Evolutionary conservation across 257 asterid species (phyloP).

Genomic region (Ocimum tenuiflorum): DNA sequence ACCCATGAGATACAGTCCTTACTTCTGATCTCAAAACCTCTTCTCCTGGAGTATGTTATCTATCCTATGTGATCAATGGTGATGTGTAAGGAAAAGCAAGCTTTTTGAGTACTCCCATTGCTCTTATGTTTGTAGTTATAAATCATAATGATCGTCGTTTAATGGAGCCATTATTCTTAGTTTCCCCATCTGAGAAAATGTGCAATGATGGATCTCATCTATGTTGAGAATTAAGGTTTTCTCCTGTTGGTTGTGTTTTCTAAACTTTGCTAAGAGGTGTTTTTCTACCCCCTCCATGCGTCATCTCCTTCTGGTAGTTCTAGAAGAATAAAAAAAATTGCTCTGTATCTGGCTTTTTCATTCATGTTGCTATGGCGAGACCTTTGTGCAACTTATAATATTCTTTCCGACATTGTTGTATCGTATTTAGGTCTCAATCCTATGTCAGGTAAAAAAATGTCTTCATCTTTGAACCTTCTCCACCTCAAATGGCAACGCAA

Average conservation of each 20-base stretch:
- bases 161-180: too few relatives aligned
- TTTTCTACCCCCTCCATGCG: background rate
- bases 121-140: background rate
- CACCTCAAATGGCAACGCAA: too few relatives aligned
- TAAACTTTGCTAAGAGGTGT: background rate
- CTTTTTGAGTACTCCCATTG: slow-evolving; percentile 4
- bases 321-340: too few relatives aligned
- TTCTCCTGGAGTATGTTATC: slow-evolving; percentile 10
- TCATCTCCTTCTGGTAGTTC: too few relatives aligned
- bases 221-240: background rate
- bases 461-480: too few relatives aligned
- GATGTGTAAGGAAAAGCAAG: slow-evolving; percentile 18
- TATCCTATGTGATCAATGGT: slow-evolving; percentile 10
- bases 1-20: slow-evolving; percentile 62
- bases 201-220: background rate
- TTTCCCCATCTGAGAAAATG: background rate
- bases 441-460: too few relatives aligned
- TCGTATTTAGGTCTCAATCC: too few relatives aligned
- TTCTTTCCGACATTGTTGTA: background rate
- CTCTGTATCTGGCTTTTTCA: background rate
- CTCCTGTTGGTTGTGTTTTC: background rate
- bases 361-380: background rate
- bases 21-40: slow-evolving; percentile 33
- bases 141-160: too few relatives aligned
- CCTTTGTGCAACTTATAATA: background rate